phyloP scores from a whole-genome alignment of 176 grass and related monocot genomes.

The Bromus sterilis region DNA sequence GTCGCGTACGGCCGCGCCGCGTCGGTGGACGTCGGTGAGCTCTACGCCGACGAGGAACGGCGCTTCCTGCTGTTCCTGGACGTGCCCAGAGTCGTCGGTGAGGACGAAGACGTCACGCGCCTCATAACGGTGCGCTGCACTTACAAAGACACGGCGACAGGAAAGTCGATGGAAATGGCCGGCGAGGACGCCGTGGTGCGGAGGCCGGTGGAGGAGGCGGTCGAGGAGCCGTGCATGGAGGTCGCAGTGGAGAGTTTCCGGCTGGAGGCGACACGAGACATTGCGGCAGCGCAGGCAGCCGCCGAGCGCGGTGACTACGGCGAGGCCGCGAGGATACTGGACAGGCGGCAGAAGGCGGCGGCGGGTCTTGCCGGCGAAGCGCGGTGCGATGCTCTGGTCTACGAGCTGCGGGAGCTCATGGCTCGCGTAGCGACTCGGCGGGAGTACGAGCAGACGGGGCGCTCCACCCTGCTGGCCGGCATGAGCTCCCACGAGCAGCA shows the following conservation, averaged over 20 bases:
- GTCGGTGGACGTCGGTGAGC: conserved; percentile 50
- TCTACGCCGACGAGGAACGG: conserved; percentile 34
- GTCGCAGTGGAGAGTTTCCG: conserved; percentile 39
- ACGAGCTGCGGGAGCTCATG: conserved; percentile 38
- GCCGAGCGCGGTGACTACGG: conserved; percentile 21
- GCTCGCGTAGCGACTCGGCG: conserved; percentile 23
- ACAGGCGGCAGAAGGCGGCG: background rate
- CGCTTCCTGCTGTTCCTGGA: conserved; percentile 51
- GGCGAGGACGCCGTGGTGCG: conserved; percentile 31
- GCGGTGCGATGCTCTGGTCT: conserved; percentile 6
- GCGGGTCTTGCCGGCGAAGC: conserved; percentile 20
- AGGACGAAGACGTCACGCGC: background rate
- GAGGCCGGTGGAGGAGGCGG: background rate
- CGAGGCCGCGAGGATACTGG: conserved; percentile 25
- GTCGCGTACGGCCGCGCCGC: conserved; percentile 16
- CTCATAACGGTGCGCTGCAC: conserved; percentile 36
- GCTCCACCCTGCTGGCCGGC: conserved; percentile 40
- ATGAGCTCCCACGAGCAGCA: conserved; percentile 49
- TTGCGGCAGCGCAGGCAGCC: conserved; percentile 4
- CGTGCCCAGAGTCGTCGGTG: conserved; percentile 16
- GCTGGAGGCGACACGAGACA: conserved; percentile 19
- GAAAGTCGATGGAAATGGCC: conserved; percentile 6
- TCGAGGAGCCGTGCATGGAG: conserved; percentile 24
- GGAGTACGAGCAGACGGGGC: conserved; percentile 31
- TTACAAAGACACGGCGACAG: conserved; percentile 48